Evolutionary conservation across 1,284 basidiomycete species (phyloP).

Genomic region (Pisolithus thermaeus): DNA sequence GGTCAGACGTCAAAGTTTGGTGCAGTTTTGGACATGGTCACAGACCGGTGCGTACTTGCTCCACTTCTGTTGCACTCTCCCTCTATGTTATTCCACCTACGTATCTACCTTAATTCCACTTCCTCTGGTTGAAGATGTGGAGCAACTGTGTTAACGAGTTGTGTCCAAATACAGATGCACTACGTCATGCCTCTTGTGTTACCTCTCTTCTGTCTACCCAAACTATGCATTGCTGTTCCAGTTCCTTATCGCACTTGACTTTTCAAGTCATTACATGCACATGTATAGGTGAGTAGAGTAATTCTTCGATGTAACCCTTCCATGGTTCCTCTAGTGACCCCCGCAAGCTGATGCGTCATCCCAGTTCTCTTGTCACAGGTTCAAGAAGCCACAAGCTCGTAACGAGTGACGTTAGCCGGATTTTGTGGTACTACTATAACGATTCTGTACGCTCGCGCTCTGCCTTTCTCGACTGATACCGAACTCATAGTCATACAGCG

Average conservation of each 20-base stretch:
- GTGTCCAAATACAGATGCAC: conserved; percentile 67
- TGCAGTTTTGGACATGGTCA: conserved; percentile 99
- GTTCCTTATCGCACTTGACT: conserved; percentile 95
- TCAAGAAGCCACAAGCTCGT: conserved; percentile 91
- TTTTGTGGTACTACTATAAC: conserved; percentile 93
- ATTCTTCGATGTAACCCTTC: background rate
- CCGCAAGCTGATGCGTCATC: conserved; percentile 7
- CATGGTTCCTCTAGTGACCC: background rate
- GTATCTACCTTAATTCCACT: background rate
- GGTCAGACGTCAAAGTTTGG: conserved; percentile 95
- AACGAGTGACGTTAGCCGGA: conserved; percentile 85
- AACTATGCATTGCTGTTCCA: conserved; percentile 83
- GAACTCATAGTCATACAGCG: conserved; percentile 39
- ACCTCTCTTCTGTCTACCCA: conserved; percentile 88
- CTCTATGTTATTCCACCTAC: background rate
- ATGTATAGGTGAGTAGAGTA: conserved; percentile 85
- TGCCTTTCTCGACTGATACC: conserved; percentile 1
- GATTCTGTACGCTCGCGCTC: conserved; percentile 62
- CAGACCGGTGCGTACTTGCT: conserved; percentile 72
- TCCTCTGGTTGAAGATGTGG: background rate
- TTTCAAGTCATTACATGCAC: conserved; percentile 99
- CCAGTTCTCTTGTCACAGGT: conserved; percentile 89
- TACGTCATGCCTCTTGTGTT: conserved; percentile 92
- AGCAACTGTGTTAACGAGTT: background rate
- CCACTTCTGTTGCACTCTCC: background rate